phyloP scores from a whole-genome alignment of 129 eudicot genomes.

The Flaveria trinervia region DNA sequence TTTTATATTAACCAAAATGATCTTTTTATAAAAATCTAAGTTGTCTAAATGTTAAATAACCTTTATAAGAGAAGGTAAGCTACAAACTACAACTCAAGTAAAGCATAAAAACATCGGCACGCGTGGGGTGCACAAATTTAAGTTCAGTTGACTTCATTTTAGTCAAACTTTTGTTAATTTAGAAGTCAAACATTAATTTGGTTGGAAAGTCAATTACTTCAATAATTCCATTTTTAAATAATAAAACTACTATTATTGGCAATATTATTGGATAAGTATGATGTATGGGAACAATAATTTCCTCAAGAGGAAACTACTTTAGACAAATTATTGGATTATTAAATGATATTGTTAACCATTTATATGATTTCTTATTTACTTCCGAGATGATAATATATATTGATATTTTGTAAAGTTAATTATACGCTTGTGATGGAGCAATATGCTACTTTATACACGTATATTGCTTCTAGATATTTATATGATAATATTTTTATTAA shows the following conservation, averaged over 20 bases:
- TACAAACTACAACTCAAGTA: background rate
- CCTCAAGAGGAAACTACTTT: slow-evolving; percentile 10
- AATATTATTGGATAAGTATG: slow-evolving; percentile 13
- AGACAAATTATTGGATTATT: slow-evolving; percentile 6
- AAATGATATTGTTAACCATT: slow-evolving; percentile 14
- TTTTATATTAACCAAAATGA: background rate
- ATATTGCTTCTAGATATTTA: background rate
- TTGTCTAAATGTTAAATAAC: background rate
- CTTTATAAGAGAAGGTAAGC: background rate
- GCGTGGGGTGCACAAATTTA: slow-evolving; percentile 21
- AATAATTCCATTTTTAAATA: slow-evolving; percentile 21
- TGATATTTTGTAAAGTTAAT: background rate
- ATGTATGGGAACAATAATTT: slow-evolving; percentile 12
- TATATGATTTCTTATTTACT: background rate
- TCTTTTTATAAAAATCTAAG: background rate
- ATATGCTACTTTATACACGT: background rate
- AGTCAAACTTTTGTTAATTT: slow-evolving; percentile 21
- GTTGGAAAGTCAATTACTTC: slow-evolving; percentile 26
- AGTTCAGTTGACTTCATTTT: slow-evolving; percentile 20
- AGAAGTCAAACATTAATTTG: slow-evolving; percentile 15
- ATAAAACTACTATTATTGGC: slow-evolving; percentile 24
- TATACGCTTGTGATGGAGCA: background rate
- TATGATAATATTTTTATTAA: background rate
- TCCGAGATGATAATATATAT: background rate
- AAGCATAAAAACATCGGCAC: slow-evolving; percentile 13